Base-by-base conservation (phyloP, 768 basidiomycete species). In the Mycena indigotica region DNA sequence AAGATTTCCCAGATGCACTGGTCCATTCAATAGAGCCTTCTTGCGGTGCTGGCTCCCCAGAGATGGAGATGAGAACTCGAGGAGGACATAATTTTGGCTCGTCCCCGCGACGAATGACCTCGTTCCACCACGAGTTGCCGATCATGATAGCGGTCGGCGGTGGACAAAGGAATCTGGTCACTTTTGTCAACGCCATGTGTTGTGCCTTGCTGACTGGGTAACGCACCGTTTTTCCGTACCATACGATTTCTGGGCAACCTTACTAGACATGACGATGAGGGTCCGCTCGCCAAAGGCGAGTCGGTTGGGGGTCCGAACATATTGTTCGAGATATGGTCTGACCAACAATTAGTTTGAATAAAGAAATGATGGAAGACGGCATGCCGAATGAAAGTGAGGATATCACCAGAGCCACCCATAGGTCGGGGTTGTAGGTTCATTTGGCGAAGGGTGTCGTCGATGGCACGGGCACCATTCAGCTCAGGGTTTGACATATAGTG, bases 221-320 rank as follows among this genome's bases (percentile, higher is more conserved):
- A 56, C 55, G 45, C 59, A 90, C 89, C 95, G 83, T 72, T 97
- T 97, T 73, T 98, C 95, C 17, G 89, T 94, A 32, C 95, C 95
- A 69, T 98, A 98, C 8, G 92, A 94, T 70, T 98, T 96, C 78
- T 98, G 96, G 3, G 93, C 96, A 28, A 98, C 95, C 68, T 91
- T 94, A 70, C 91, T 93, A n/a, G 93, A 95, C 91, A 97, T 95
- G 66, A 98, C 90, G 59, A 98, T 90, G 58, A 98, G 85, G 3
- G 94, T 93, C 48, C 94, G 86, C 71, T 98, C 96, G 50, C 96
- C 96, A 65, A 89, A 89, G 1, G 89, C 90, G 45, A 97, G 82
- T 28, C 95, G 84, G 70, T 96, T 96, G 35, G 85, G 80, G 21
- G 94, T 84, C 29, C 87, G 83, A 50, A 95, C 84, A 69, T 94